Evolutionary conservation across 306 rosid species (phyloP).

Genomic region (Nissolia schottii): DNA sequence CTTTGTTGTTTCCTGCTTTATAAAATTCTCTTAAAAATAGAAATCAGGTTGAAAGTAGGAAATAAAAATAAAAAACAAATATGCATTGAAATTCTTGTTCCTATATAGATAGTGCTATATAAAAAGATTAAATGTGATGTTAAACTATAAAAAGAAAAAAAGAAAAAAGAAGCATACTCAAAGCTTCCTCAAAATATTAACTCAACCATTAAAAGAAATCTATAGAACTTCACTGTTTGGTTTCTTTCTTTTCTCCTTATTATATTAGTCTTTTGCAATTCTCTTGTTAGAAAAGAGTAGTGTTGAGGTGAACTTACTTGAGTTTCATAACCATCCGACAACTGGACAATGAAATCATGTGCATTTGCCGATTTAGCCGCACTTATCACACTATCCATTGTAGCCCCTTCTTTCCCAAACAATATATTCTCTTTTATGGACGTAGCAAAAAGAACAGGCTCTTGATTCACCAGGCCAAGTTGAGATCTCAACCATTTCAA

Average conservation of each 20-base stretch:
- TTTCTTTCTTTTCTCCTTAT: not conserved
- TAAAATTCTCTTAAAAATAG: no score
- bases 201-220: not conserved
- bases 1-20: no score
- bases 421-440: constrained; percentile 72
- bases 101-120: not conserved
- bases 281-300: not conserved
- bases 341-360: constrained; percentile 70
- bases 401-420: constrained; percentile 86
- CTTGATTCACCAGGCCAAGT: constrained; percentile 81
- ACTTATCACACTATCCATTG: constrained; percentile 64
- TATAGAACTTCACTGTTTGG: not conserved
- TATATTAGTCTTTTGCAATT: not conserved
- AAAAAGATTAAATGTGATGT: not conserved
- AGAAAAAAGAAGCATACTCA: not conserved
- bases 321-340: constrained; percentile 87
- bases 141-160: not conserved
- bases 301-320: constrained; percentile 56
- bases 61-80: not conserved
- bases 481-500: constrained; percentile 91
- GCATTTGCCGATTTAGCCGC: constrained; percentile 90
- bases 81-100: not conserved
- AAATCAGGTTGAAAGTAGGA: no score
- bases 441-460: constrained; percentile 92
- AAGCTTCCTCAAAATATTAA: not conserved